These are phyloP conservation scores for Usnea hakonensis DNA, from an alignment of 495 filamentous ascomycete genomes.

Conservation along the genomic window DNA sequence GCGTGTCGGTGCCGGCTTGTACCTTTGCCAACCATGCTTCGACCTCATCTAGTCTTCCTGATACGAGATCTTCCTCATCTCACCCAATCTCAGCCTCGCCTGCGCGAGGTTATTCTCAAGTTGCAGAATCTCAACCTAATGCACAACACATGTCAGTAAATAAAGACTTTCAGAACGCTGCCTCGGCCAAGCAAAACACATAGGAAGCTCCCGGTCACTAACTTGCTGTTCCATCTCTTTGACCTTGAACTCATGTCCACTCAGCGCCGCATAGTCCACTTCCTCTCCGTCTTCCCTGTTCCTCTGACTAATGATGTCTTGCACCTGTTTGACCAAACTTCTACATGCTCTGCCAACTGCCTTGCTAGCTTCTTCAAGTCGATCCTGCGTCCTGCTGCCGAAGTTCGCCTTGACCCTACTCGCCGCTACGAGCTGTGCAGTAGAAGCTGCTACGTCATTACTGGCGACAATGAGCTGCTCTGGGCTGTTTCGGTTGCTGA, in stretches of 20 bases:
- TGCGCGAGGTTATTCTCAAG: conserved; percentile 80
- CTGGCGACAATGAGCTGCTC: conserved; percentile 97
- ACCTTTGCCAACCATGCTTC: conserved; percentile 7
- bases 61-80: conserved; percentile 99
- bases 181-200: neutral
- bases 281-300: conserved; percentile 68
- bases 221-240: conserved; percentile 99
- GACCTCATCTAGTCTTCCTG: conserved; percentile 56
- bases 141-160: neutral
- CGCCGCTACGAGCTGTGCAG: conserved; percentile 92
- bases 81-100: conserved; percentile 76
- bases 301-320: conserved; percentile 82
- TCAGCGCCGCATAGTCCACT: conserved; percentile 82
- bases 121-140: conserved; percentile 91
- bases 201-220: conserved; percentile 28
- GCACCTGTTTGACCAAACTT: conserved; percentile 83
- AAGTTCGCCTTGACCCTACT: conserved; percentile 95
- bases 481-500: conserved; percentile 80
- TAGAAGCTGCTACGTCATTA: conserved; percentile 92
- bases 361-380: conserved; percentile 83
- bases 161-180: neutral
- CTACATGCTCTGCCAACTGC: conserved; percentile 86
- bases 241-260: conserved; percentile 94
- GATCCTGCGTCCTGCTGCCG: conserved; percentile 93
- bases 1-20: neutral